These are phyloP conservation scores for Penstemon barbatus DNA, from an alignment of 257 asterid genomes.

Conservation along the genomic window DNA sequence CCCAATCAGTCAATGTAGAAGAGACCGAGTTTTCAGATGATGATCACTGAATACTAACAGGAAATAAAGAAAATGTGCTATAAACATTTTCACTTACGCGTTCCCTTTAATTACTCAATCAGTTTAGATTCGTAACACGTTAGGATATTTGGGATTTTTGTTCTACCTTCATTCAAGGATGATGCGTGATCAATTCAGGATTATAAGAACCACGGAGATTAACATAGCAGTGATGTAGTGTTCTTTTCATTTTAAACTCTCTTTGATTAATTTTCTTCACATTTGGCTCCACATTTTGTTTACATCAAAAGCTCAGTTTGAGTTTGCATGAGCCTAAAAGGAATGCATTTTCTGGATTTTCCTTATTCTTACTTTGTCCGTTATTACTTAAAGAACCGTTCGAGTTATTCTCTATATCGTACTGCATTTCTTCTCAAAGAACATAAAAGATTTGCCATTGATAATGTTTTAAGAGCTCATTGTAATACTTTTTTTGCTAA, in stretches of 20 bases:
- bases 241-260: no score
- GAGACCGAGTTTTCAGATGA: conserved; percentile 34
- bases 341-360: no score
- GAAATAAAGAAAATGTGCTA: background rate
- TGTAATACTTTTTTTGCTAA: no score
- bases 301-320: no score
- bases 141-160: background rate
- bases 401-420: conserved; percentile 56
- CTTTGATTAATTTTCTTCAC: conserved; percentile 31
- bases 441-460: conserved; percentile 25
- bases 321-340: no score
- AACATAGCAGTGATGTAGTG: no score
- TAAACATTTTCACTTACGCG: background rate
- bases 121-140: background rate
- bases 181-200: no score
- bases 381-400: conserved; percentile 30
- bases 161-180: no score
- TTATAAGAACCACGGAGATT: no score
- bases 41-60: conserved; percentile 26
- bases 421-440: conserved; percentile 80
- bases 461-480: no score
- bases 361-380: no score
- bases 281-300: no score
- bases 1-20: conserved; percentile 33
- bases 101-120: background rate